Evolutionary conservation across 2,329 filamentous ascomycete genomes (phyloP).

Genomic region (Colletotrichum chlorophyti): DNA sequence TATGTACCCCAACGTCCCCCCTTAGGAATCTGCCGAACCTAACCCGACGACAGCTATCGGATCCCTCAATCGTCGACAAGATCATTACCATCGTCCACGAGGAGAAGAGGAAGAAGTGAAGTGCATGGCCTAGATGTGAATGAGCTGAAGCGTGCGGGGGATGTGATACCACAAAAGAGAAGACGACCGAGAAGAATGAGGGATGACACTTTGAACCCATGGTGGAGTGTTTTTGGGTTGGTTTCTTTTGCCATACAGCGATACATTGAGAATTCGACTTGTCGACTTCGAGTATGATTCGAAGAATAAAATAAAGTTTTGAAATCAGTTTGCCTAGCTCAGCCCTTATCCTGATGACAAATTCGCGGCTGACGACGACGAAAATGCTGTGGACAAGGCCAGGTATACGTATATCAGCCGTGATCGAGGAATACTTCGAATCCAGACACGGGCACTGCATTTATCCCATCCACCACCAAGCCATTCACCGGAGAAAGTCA

Average conservation of each 20-base stretch:
- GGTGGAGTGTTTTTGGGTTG: constrained; percentile 6
- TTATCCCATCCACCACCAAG: no score
- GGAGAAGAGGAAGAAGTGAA: constrained; percentile 60
- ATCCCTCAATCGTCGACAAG: constrained; percentile 86
- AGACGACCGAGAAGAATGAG: not conserved
- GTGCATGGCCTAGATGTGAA: not conserved
- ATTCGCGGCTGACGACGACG: no score
- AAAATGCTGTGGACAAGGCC: no score
- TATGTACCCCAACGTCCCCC: constrained; percentile 53
- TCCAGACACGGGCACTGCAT: no score
- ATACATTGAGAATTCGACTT: not conserved
- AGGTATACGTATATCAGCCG: no score
- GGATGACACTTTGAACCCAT: not conserved
- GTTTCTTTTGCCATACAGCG: constrained; percentile 12
- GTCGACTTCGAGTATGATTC: not conserved
- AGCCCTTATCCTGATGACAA: no score
- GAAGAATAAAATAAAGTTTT: not conserved
- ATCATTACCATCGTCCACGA: constrained; percentile 85
- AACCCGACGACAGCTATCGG: constrained; percentile 71
- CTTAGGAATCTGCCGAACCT: constrained; percentile 6
- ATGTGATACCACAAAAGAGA: constrained; percentile 19
- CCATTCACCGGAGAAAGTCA: no score
- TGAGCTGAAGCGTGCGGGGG: not conserved
- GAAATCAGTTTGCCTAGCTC: not conserved
- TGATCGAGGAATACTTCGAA: no score